Percentiles rank a stretch among this genome's conserved stretches.
phyloP scores from a whole-genome alignment of 177 flowering plant species.

The Tripterygium wilfordii region DNA sequence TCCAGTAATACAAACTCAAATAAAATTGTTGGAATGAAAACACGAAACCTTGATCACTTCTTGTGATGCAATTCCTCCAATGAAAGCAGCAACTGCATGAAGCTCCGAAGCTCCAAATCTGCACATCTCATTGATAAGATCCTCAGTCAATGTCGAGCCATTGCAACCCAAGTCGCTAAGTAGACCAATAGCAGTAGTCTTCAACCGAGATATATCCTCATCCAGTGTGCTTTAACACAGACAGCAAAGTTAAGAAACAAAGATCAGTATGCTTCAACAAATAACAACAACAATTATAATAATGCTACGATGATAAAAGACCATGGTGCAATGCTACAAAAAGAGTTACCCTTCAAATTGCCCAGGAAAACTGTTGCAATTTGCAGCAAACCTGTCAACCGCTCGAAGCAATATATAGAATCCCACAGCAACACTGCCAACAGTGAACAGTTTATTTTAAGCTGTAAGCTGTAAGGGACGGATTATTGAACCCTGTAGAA shows the following conservation, averaged over 20 bases:
- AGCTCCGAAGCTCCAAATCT: conserved; percentile 95
- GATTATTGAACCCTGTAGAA: no score
- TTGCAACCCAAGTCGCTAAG: conserved; percentile 83
- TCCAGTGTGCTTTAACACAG: conserved; percentile 80
- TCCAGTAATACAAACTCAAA: no score
- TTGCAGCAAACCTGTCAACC: conserved; percentile 78
- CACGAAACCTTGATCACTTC: conserved; percentile 82
- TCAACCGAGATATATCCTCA: conserved; percentile 90
- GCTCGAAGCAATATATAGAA: conserved; percentile 92
- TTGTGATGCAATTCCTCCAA: conserved; percentile 91
- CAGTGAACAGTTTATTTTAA: not conserved
- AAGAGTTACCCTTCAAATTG: conserved; percentile 73
- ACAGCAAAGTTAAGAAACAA: not conserved
- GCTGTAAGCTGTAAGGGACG: no score
- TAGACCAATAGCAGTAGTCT: conserved; percentile 64
- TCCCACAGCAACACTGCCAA: conserved; percentile 64
- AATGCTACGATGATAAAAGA: no score
- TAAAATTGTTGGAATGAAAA: not conserved
- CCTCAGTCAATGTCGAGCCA: conserved; percentile 70
- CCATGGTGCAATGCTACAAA: no score
- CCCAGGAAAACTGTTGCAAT: conserved; percentile 88
- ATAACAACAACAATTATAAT: no score
- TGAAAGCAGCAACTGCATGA: conserved; percentile 85
- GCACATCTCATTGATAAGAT: conserved; percentile 88
- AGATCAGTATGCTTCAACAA: no score